phyloP scores from a whole-genome alignment of 768 basidiomycete genomes.

The Phanerochaete carnosa region DNA sequence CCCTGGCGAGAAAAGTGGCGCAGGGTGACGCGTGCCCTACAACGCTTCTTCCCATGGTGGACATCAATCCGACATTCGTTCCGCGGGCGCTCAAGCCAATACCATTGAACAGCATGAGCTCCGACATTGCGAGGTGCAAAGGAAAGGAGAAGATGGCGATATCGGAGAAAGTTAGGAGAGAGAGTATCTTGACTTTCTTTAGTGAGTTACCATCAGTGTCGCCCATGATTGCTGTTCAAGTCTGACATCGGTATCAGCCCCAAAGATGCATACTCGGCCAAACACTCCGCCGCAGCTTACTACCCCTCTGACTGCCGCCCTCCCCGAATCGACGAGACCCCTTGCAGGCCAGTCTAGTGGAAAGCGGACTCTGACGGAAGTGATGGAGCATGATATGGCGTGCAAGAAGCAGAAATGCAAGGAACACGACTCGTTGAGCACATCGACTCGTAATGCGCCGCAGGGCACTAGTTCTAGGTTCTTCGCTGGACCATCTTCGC shows the following conservation, averaged over 20 bases:
- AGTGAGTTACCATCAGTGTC: constrained; percentile 37
- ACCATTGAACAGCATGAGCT: constrained; percentile 21
- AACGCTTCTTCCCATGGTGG: constrained; percentile 64
- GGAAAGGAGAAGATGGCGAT: constrained; percentile 33
- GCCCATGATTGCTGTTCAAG: constrained; percentile 8
- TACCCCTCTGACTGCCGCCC: not conserved
- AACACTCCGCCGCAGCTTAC: constrained; percentile 9
- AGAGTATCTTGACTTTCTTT: constrained; percentile 60
- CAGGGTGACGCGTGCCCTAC: constrained; percentile 70
- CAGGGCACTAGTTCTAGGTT: constrained; percentile 17
- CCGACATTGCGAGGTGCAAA: constrained; percentile 40
- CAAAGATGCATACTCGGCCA: constrained; percentile 5
- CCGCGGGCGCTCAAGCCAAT: constrained; percentile 50
- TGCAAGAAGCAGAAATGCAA: constrained; percentile 45
- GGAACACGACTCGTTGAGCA: constrained; percentile 23
- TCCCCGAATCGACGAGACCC: constrained; percentile 19
- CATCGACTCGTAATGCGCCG: constrained; percentile 1
- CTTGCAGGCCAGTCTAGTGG: constrained; percentile 61
- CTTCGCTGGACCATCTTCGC: constrained; percentile 15
- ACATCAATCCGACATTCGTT: constrained; percentile 68
- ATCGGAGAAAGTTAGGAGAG: constrained; percentile 21
- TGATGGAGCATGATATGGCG: constrained; percentile 63
- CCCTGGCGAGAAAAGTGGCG: constrained; percentile 64
- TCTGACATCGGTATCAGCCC: constrained; percentile 11
- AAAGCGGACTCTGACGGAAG: constrained; percentile 68